Percentiles rank a stretch among this genome's conserved stretches.
Conservation (phyloP, 106 monocot genomes). For the Triglochin maritima region DNA sequence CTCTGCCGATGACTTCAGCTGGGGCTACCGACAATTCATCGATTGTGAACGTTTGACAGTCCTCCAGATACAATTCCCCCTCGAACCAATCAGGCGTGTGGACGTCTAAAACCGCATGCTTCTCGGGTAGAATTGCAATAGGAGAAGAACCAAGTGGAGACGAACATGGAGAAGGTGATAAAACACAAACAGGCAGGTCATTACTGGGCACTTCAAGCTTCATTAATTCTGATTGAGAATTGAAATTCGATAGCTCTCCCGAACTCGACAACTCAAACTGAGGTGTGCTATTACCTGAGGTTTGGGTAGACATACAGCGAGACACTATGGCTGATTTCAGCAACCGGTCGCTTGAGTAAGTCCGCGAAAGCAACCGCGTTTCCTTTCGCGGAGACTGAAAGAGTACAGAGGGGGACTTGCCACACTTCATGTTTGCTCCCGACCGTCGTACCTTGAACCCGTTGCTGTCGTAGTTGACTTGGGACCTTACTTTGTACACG, state of each 20-base stretch:
- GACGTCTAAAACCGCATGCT: conserved; percentile 26
- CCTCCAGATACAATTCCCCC: conserved; percentile 72
- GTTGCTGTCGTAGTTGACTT: conserved; percentile 38
- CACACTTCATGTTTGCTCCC: conserved; percentile 18
- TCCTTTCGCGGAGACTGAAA: conserved; percentile 33
- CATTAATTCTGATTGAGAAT: neutral
- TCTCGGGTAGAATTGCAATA: conserved; percentile 1
- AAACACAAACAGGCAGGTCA: neutral
- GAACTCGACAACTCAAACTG: conserved; percentile 9
- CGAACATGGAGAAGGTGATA: conserved; percentile 7
- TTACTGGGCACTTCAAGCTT: neutral
- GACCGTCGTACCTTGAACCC: conserved; percentile 11
- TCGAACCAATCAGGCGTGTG: conserved; percentile 60
- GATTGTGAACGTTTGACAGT: conserved; percentile 49
- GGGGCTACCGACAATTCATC: conserved; percentile 73
- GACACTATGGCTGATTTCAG: conserved; percentile 41
- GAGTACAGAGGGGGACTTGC: conserved; percentile 25
- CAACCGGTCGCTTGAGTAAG: conserved; percentile 59
- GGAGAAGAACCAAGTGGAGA: neutral
- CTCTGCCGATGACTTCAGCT: conserved; percentile 82
- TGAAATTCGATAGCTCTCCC: neutral
- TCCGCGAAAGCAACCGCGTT: conserved; percentile 27
- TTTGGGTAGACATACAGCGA: conserved; percentile 13
- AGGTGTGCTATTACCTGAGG: neutral
- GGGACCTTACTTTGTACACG: conserved; percentile 35